Evolutionary conservation across 768 basidiomycete species (phyloP), one percentile per base, ranked within the genome.

Genomic region (Xerocomellus chrysenteron): DNA sequence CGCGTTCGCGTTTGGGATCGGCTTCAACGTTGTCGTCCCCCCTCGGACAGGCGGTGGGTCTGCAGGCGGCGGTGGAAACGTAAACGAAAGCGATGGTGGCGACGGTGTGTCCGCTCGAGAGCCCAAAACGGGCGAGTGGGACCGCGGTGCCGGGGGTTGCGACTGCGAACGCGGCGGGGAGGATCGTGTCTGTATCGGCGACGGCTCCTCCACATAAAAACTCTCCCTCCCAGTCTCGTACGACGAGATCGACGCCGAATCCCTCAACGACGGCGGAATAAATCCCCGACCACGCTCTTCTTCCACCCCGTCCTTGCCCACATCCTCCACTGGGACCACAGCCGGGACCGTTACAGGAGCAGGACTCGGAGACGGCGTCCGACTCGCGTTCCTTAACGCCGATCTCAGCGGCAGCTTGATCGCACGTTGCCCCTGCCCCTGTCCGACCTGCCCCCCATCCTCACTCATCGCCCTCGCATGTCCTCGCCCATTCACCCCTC

Each of bases 181-280:
- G 14, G 47, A 24, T 26, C 4, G 14, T 9, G 33, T 2, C 17
- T 16, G 32, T 2, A 32, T n/a, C 4, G 33, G 39, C 30, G 16
- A 39, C 4, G 43, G 3, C 9, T 39, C 43, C 26, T 50, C 73
- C 6, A 62, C 70, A 28, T 78, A 73, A 43, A 83, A 74, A 30
- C 68, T 73, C 65, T 89, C 88, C 45, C 78, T 76, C 5, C 78
- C 86, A 0, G 88, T 88, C 63, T 82, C 86, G 58, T 87, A 89
- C 44, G 86, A 85, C 21, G 82, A 84, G 4, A 82, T 74, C 35
- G 70, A 72, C 32, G 57, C 60, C 17, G 67, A 66, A 43, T 68
- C 67, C 13, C 66, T 52, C 46, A 50, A 37, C 28, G 51, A 33
- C 4, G 36, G 26, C n/a, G 45, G 16, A 17, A 41, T 13, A 5